Conservation (phyloP, 2,329 filamentous ascomycete genomes). For the Pseudocercospora vitis region DNA sequence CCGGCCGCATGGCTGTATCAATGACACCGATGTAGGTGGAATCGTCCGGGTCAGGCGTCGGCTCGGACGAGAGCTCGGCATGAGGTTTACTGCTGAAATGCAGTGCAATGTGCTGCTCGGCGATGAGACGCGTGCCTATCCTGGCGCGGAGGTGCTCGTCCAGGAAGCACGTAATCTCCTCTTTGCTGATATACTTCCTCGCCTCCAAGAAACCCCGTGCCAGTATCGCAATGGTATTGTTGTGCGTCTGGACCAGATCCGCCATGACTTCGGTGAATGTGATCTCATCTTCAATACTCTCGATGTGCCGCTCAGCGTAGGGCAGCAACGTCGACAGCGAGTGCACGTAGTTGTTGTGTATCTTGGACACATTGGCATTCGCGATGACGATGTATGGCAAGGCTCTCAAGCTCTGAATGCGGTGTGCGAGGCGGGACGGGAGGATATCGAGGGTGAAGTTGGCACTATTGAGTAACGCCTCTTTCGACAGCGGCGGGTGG, state of each 20-base stretch:
- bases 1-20: conserved; percentile 82
- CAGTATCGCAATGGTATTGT: conserved; percentile 89
- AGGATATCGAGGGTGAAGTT: conserved; percentile 94
- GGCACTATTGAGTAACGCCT: conserved; percentile 81
- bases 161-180: conserved; percentile 84
- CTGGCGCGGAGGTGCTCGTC: conserved; percentile 91
- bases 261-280: conserved; percentile 89
- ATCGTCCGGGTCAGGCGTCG: conserved; percentile 7
- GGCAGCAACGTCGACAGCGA: conserved; percentile 87
- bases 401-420: conserved; percentile 88
- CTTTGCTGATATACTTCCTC: conserved; percentile 78
- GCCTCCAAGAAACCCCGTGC: conserved; percentile 93
- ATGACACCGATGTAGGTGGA: conserved; percentile 88
- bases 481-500: conserved; percentile 76
- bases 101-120: conserved; percentile 93
- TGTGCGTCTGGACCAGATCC: conserved; percentile 91
- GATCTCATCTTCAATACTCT: conserved; percentile 80
- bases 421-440: conserved; percentile 86
- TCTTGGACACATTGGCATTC: conserved; percentile 91
- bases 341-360: conserved; percentile 95
- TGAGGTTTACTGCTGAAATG: conserved; percentile 75
- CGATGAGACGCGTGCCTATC: conserved; percentile 90
- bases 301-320: conserved; percentile 71
- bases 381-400: conserved; percentile 97
- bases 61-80: conserved; percentile 53